A percentile compares a stretch with the other conserved stretches of the same genome.
Evolutionary conservation across 768 basidiomycete genomes (phyloP).

Genomic region (Tulasnella sp.): DNA sequence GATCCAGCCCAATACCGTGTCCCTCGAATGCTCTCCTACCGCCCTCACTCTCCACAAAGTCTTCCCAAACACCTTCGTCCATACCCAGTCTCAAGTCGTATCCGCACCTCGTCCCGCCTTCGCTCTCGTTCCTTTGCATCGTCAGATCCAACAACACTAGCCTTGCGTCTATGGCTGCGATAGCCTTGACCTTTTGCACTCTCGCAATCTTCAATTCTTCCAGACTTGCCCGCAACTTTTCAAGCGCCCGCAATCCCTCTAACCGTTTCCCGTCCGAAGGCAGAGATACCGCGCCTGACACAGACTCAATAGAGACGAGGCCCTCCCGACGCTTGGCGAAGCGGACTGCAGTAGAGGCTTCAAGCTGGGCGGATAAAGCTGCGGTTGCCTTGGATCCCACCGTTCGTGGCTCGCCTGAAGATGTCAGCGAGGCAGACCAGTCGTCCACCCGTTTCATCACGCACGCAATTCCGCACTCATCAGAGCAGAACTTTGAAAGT

Average conservation of each 20-base stretch:
- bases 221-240: slow-evolving; percentile 10
- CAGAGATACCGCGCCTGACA: not conserved
- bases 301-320: slow-evolving; percentile 6
- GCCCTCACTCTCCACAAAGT: slow-evolving; percentile 35
- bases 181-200: slow-evolving; percentile 56
- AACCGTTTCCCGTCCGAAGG: not conserved
- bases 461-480: slow-evolving; percentile 58
- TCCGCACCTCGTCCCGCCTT: slow-evolving; percentile 45
- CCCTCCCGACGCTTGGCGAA: slow-evolving; percentile 14
- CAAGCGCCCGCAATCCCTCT: slow-evolving; percentile 41
- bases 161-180: slow-evolving; percentile 48
- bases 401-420: not conserved
- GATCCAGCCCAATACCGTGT: slow-evolving; percentile 23
- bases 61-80: slow-evolving; percentile 68
- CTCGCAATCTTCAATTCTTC: slow-evolving; percentile 46
- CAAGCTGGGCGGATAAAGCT: not conserved
- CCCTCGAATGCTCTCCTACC: slow-evolving; percentile 56
- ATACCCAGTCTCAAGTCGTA: slow-evolving; percentile 81
- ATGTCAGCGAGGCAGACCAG: slow-evolving; percentile 4
- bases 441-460: slow-evolving; percentile 16
- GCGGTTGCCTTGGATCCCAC: not conserved
- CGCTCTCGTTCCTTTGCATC: slow-evolving; percentile 46
- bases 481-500: slow-evolving; percentile 87
- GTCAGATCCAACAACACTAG: slow-evolving; percentile 51
- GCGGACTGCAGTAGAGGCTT: slow-evolving; percentile 1